phyloP scores from a whole-genome alignment of 176 grass and related monocot species.

The Hsuehochloa calcarea region DNA sequence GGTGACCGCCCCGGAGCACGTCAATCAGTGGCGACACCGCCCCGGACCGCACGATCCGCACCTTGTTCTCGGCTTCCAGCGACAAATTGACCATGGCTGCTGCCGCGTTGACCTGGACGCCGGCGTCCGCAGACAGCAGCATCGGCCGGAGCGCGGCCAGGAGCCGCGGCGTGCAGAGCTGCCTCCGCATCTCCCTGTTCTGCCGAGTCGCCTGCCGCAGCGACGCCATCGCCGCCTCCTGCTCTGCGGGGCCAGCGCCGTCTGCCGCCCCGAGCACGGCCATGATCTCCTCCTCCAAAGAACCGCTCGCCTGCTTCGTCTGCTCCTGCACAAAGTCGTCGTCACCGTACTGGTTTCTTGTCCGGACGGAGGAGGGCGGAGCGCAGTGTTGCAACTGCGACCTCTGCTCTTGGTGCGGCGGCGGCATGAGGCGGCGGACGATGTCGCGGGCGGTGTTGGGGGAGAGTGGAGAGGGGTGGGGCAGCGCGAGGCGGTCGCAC shows the following conservation, averaged over 20 bases:
- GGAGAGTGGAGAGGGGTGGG: slow-evolving; percentile 51
- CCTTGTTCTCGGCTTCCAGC: slow-evolving; percentile 76
- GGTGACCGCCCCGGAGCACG: slow-evolving; percentile 53
- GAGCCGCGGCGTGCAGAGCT: slow-evolving; percentile 67
- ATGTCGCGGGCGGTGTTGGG: slow-evolving; percentile 56
- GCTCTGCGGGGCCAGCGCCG: slow-evolving; percentile 35
- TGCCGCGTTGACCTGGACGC: slow-evolving; percentile 65
- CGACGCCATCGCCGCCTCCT: slow-evolving; percentile 54
- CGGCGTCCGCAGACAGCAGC: slow-evolving; percentile 57
- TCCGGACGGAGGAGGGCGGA: slow-evolving; percentile 18
- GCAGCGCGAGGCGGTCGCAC: slow-evolving; percentile 61
- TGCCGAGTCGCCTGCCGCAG: slow-evolving; percentile 77
- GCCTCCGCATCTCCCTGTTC: slow-evolving; percentile 40
- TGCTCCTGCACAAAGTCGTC: neutral
- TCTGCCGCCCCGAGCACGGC: slow-evolving; percentile 33
- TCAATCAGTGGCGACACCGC: slow-evolving; percentile 68
- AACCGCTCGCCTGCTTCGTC: slow-evolving; percentile 29
- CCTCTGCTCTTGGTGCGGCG: neutral
- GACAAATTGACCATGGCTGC: slow-evolving; percentile 81
- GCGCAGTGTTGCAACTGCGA: neutral
- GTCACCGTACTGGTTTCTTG: neutral
- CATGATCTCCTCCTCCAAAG: slow-evolving; percentile 67
- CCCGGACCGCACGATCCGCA: slow-evolving; percentile 71
- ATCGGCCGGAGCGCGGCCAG: slow-evolving; percentile 72
- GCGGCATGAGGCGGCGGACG: slow-evolving; percentile 75